phyloP scores from a whole-genome alignment of 139 green algal species.

The Tetraselmis chui region DNA sequence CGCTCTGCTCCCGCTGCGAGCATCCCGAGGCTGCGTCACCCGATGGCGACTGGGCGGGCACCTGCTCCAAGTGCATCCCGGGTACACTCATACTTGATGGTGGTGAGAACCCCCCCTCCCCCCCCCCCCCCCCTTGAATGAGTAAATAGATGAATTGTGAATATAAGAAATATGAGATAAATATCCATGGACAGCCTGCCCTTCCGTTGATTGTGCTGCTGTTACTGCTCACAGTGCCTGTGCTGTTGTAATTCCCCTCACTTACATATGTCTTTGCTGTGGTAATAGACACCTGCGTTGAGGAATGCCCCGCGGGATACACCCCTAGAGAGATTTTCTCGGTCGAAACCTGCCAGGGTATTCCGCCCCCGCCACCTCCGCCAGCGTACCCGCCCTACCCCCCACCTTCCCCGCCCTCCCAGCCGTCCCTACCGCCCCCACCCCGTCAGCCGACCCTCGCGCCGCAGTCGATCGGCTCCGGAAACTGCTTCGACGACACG shows the following conservation, averaged over 20 bases:
- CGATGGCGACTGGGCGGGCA: background rate
- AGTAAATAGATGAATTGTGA: too few species aligned
- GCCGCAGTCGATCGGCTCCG: too few species aligned
- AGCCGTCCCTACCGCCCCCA: too few species aligned
- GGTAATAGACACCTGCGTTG: background rate
- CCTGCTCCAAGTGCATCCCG: background rate
- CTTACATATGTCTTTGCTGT: too few species aligned
- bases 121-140: too few species aligned
- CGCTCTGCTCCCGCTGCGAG: background rate
- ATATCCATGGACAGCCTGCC: too few species aligned
- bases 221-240: too few species aligned
- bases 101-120: background rate
- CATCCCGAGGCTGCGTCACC: background rate
- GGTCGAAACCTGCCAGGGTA: background rate
- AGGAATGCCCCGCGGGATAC: background rate
- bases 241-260: too few species aligned
- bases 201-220: too few species aligned
- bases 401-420: too few species aligned
- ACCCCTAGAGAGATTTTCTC: background rate
- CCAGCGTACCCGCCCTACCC: too few species aligned
- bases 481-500: background rate
- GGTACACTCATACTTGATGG: background rate
- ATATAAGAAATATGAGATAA: too few species aligned
- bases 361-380: background rate
- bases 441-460: background rate